A percentile compares a stretch with the other conserved stretches of the same genome.
Conservation (phyloP, 2,329 filamentous ascomycete genomes). For the Macrophomina pseudophaseolina region DNA sequence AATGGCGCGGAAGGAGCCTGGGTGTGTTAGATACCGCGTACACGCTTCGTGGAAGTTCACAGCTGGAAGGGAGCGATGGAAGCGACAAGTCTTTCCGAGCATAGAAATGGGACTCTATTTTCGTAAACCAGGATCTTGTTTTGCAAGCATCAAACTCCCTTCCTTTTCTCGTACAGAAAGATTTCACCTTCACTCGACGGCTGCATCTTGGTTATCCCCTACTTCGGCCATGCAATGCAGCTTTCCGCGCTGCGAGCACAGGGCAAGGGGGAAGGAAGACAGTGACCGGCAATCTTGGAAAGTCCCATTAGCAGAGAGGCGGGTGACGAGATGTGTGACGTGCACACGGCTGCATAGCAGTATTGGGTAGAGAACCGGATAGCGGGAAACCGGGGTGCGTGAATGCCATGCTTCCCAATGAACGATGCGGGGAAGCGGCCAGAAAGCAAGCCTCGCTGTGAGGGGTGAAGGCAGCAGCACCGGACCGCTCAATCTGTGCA, state of each 20-base stretch:
- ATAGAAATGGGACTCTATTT: not conserved
- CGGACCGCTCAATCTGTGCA: not conserved
- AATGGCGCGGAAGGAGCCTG: not conserved
- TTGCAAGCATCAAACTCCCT: not conserved
- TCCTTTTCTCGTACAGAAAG: not conserved
- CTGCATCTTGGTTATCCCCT: not conserved
- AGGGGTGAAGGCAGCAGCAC: not conserved
- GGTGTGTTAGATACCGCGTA: not conserved
- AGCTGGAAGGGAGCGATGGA: not conserved
- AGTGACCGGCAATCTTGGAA: not conserved
- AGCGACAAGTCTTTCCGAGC: not conserved
- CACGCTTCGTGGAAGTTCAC: not conserved
- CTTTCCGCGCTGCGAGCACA: slow-evolving; percentile 9
- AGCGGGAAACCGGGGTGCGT: not conserved
- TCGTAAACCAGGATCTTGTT: not conserved
- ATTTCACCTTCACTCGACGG: not conserved
- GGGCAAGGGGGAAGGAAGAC: not conserved
- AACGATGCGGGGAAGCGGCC: not conserved
- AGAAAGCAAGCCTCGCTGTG: not conserved
- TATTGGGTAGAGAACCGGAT: not conserved
- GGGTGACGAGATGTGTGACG: not conserved
- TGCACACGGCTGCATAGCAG: not conserved
- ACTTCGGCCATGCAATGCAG: slow-evolving; percentile 11
- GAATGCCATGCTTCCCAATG: not conserved
- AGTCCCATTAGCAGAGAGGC: not conserved